Base-by-base conservation (phyloP, 345 rosid genomes). In the Euphorbia lathyris region DNA sequence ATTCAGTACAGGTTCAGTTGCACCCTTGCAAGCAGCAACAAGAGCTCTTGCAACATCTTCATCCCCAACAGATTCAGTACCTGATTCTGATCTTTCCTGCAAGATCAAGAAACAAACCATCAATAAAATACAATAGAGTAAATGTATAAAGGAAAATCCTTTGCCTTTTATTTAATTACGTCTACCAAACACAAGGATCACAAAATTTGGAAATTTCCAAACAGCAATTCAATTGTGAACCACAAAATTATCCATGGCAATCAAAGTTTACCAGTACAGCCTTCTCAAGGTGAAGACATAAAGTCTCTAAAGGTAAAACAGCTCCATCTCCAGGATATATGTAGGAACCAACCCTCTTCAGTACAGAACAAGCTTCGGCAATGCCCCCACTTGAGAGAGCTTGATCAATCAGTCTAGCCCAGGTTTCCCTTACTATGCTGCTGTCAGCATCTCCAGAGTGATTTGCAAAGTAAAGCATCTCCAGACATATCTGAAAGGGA, bases 201-300 rank as follows among this genome's bases (percentile, higher is more conserved):
- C 2, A 43, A 25, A 20, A 34, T 25, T 14, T 9, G 13, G 13
- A 66, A 26, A 66, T 51, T 12, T 9, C 16, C n/a, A 40, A 51
- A 52, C 34, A 71, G 16, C 26, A 30, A 43, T 32, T 32, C 52
- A 56, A 57, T 20, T 12, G 65, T 58, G 69, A 23, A 19, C 7
- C 17, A 50, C 26, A 50, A n/a, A 55, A 47, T 36, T 50, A 61
- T 63, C 57, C 42, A 66, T 8, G n/a, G 53, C n/a, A 62, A 26
- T 22, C 25, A 42, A 52, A 60, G 71, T 70, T 73, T 84, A 96
- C 97, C 91, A 85, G 53, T 53, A 98, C 93, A 68, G 97, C 94
- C 81, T 90, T 96, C 86, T 96, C 99, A 58, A 96, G 91, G 80
- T 92, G 99, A 75, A 95, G 94, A 76, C 99, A 92, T 17, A 90